Evolutionary conservation across 1,139 yeast genomes (phyloP).

Genomic region (Candida albicans): DNA sequence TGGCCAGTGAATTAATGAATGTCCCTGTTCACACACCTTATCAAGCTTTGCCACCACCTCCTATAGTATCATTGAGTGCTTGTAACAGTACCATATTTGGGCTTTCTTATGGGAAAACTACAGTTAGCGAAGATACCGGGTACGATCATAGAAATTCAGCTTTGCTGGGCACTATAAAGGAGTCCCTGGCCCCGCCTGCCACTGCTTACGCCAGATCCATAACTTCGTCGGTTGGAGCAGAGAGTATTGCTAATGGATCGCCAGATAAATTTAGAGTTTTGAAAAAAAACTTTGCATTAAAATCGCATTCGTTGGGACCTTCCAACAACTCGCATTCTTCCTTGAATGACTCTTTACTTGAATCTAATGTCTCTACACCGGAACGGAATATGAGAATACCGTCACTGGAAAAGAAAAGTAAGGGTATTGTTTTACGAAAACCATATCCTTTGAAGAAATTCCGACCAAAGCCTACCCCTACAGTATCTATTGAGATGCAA

Average conservation of each 20-base stretch:
- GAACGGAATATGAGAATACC: slow-evolving; percentile 4
- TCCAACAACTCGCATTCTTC: slow-evolving; percentile 13
- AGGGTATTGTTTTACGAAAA: slow-evolving; percentile 13
- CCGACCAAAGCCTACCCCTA: slow-evolving; percentile 31
- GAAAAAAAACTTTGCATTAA: slow-evolving; percentile 8
- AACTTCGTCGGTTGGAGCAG: slow-evolving; percentile 13
- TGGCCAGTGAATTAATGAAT: slow-evolving; percentile 16
- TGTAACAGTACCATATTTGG: neutral
- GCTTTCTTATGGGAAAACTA: neutral
- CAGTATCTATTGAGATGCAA: slow-evolving; percentile 52
- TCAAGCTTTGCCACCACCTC: slow-evolving; percentile 34
- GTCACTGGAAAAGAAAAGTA: slow-evolving; percentile 11
- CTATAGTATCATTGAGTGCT: slow-evolving; percentile 11
- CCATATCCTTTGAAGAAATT: slow-evolving; percentile 1
- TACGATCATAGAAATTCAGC: slow-evolving; percentile 21
- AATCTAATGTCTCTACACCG: slow-evolving; percentile 6
- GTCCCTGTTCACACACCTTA: slow-evolving; percentile 54
- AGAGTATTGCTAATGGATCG: slow-evolving; percentile 13
- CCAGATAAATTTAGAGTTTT: slow-evolving; percentile 15
- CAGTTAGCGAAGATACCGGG: neutral
- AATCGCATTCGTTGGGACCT: slow-evolving; percentile 4
- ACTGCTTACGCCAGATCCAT: slow-evolving; percentile 13
- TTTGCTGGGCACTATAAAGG: slow-evolving; percentile 23
- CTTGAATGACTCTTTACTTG: slow-evolving; percentile 9
- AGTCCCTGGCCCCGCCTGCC: slow-evolving; percentile 13